These are phyloP conservation scores for Aphanomyces stellatus DNA, from an alignment of 352 stramenopile genomes.

Conservation along the genomic window DNA sequence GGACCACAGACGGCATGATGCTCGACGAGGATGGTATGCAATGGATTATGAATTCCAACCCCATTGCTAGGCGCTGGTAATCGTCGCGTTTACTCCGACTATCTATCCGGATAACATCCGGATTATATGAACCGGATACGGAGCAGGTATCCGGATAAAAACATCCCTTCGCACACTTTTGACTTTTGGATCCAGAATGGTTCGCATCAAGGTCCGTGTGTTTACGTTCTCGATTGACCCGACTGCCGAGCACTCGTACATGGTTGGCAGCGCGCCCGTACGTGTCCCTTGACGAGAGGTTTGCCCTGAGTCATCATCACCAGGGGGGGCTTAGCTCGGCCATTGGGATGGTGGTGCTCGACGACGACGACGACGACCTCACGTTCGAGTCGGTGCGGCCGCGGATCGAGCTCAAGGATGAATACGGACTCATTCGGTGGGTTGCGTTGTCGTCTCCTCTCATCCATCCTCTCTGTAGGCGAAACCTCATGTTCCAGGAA, in stretches of 20 bases:
- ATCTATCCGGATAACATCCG: neutral
- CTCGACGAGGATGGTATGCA: too few species aligned
- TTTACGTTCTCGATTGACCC: constrained; percentile 68
- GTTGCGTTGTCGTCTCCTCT: neutral
- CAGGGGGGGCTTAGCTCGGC: constrained; percentile 50
- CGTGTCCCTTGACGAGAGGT: neutral
- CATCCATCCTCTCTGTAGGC: constrained; percentile 20
- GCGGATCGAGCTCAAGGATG: constrained; percentile 56
- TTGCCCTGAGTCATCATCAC: neutral
- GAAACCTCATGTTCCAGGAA: constrained; percentile 69
- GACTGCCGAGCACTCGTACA: constrained; percentile 61
- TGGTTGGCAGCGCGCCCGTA: constrained; percentile 62
- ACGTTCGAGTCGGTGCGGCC: constrained; percentile 56
- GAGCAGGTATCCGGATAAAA: neutral
- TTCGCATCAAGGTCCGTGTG: constrained; percentile 62
- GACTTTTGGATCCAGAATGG: constrained; percentile 16
- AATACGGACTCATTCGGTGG: constrained; percentile 51
- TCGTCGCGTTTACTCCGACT: neutral
- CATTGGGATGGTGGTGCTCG: constrained; percentile 52
- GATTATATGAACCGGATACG: too few species aligned
- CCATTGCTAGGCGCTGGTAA: neutral
- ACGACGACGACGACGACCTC: constrained; percentile 50
- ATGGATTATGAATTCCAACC: neutral
- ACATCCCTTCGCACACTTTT: neutral
- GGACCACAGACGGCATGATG: constrained; percentile 15